Evolutionary conservation across 257 asterid species (phyloP).

Genomic region (Galeopsis tetrahit): DNA sequence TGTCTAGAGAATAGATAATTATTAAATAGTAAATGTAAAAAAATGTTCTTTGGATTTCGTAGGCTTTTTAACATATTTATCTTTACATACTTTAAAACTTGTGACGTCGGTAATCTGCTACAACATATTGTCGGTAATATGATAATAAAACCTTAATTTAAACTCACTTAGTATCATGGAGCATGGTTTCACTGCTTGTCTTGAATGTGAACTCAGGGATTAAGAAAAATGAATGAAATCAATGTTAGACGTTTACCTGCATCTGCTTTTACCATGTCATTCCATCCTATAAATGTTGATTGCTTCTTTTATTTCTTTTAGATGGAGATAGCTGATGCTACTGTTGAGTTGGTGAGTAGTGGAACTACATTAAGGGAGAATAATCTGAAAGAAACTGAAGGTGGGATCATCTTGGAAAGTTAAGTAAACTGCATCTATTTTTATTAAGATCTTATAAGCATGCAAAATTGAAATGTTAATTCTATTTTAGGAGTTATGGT

Average conservation of each 20-base stretch:
- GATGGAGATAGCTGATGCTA: conserved; percentile 99
- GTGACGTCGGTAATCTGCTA: conserved; percentile 1
- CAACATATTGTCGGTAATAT: conserved; percentile 5
- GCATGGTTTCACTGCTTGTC: no score
- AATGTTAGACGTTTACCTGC: conserved; percentile 10
- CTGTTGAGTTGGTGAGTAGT: conserved; percentile 96
- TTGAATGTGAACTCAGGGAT: no score
- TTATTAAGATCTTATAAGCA: conserved; percentile 17
- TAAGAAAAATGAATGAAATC: background rate
- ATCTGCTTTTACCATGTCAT: conserved; percentile 2
- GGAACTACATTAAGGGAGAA: conserved; percentile 93
- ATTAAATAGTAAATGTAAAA: background rate
- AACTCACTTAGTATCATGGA: no score
- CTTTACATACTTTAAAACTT: no score
- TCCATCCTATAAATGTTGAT: conserved; percentile 20
- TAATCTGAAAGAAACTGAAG: conserved; percentile 89
- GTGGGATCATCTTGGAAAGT: conserved; percentile 87
- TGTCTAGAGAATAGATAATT: background rate
- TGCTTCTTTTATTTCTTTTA: conserved; percentile 25
- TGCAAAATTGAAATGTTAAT: background rate
- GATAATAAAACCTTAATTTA: no score
- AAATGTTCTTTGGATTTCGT: no score
- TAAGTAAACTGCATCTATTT: conserved; percentile 56
- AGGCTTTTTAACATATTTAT: no score
- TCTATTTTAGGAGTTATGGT: conserved; percentile 13